These are phyloP conservation scores for Aspergillus pseudotamarii DNA, from an alignment of 2,329 filamentous ascomycete species.

Conservation along the genomic window DNA sequence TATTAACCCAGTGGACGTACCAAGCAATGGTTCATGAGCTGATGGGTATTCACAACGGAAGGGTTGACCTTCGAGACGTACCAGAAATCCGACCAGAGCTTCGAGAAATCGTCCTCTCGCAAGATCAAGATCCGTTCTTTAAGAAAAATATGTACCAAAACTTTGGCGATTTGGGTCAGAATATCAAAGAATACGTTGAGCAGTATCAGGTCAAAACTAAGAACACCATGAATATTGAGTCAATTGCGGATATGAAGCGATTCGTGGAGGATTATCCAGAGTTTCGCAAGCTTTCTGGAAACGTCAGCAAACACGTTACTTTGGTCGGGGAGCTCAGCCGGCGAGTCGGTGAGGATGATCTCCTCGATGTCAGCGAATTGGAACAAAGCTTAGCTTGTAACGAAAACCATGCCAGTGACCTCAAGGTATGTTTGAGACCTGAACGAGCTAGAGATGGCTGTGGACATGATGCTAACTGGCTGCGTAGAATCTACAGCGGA, in stretches of 20 bases:
- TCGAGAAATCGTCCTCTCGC: slow-evolving; percentile 90
- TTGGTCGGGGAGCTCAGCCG: slow-evolving; percentile 91
- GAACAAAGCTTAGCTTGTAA: slow-evolving; percentile 97
- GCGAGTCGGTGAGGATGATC: slow-evolving; percentile 78
- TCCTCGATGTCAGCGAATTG: slow-evolving; percentile 95
- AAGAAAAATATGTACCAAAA: slow-evolving; percentile 99
- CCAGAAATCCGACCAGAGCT: slow-evolving; percentile 84
- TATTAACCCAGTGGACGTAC: slow-evolving; percentile 98
- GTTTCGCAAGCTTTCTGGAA: slow-evolving; percentile 93
- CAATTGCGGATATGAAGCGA: slow-evolving; percentile 97
- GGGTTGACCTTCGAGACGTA: slow-evolving; percentile 82
- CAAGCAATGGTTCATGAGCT: slow-evolving; percentile 99
- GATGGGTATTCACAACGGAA: slow-evolving; percentile 90
- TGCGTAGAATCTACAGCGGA: slow-evolving; percentile 73
- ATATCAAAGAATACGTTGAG: slow-evolving; percentile 98
- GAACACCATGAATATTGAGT: slow-evolving; percentile 92
- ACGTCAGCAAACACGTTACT: slow-evolving; percentile 98
- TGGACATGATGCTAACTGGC: neutral
- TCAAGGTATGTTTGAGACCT: slow-evolving; percentile 66
- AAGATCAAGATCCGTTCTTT: slow-evolving; percentile 98
- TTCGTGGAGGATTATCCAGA: slow-evolving; percentile 99
- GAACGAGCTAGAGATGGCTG: neutral
- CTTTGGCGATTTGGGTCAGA: slow-evolving; percentile 91
- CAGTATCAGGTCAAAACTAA: slow-evolving; percentile 99
- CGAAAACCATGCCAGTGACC: slow-evolving; percentile 86